Evolutionary conservation across 495 filamentous ascomycete species (phyloP).

Genomic region (Paragyromitra xinjiangensis): DNA sequence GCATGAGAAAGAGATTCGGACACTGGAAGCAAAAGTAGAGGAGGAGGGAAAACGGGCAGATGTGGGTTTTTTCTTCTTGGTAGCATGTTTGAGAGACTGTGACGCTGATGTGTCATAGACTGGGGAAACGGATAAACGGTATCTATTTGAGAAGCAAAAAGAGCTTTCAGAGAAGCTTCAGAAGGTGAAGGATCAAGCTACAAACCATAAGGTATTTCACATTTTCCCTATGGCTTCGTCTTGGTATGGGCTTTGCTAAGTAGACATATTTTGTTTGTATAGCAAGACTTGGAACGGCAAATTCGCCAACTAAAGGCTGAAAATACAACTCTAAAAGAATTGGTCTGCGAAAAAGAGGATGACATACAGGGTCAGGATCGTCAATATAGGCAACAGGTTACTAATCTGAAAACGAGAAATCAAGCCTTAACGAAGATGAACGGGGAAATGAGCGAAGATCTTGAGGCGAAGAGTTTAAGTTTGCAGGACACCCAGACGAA

Average conservation of each 20-base stretch:
- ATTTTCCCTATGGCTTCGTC: neutral
- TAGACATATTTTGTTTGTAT: neutral
- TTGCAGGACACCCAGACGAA: conserved; percentile 73
- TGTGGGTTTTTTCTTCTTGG: conserved; percentile 43
- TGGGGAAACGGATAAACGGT: conserved; percentile 73
- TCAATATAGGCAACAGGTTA: conserved; percentile 71
- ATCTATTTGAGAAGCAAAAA: conserved; percentile 76
- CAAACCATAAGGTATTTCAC: conserved; percentile 68
- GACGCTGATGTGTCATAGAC: conserved; percentile 58
- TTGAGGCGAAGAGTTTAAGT: conserved; percentile 68
- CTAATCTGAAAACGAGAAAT: conserved; percentile 76
- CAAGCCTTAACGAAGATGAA: conserved; percentile 72
- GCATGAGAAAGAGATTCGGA: conserved; percentile 83
- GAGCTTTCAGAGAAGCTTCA: conserved; percentile 74
- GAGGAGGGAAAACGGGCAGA: conserved; percentile 82
- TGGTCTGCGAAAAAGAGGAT: conserved; percentile 76
- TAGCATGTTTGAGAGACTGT: neutral
- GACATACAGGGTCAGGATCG: conserved; percentile 76
- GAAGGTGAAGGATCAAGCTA: conserved; percentile 70
- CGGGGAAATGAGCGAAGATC: conserved; percentile 76
- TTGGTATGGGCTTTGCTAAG: conserved; percentile 13
- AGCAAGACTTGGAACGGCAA: conserved; percentile 71
- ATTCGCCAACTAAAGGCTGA: conserved; percentile 76
- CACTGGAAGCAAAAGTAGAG: conserved; percentile 76
- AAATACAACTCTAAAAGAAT: conserved; percentile 74